Evolutionary conservation across 495 filamentous ascomycete species (phyloP), one percentile per base, ranked within the genome.

Genomic region (Aspergillus ostianus): DNA sequence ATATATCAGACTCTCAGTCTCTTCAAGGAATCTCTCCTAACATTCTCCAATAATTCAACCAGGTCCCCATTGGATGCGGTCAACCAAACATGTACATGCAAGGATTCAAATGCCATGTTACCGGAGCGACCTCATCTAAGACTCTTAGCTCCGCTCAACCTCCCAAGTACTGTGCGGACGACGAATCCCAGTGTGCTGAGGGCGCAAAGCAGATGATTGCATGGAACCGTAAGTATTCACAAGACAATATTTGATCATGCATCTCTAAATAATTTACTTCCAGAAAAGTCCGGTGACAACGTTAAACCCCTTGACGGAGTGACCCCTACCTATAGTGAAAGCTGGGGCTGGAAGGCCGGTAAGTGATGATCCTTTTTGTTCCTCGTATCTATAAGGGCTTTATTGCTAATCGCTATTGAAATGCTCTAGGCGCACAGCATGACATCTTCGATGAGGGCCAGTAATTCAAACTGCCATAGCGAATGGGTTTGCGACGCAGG

Each of bases 181-280:
- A 79, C 46, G 53, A 57, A 13, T 70, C 62, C 18, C 75, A 77
- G 36, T 85, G 83, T 58, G 71, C 80, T 15, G 60, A 67, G 21
- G 82, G 83, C 2, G 75, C 82, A 2, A 84, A 85, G 70, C 82
- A 84, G 61, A 83, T 83, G 74, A 75, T 81, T 47, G 79, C 73
- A 3, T 81, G 75, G 74, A 71, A 82, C 57, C 80, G 72, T 75
- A 57, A 55, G 71, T 65, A 27, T 13, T 21, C 45, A 19, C 51
- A 41, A 4, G 3, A 9, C 52, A 55, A 18, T 8, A 15, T 47
- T 32, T 3, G 23, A 51, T 19, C 15, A 51, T 19, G 0, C n/a
- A n/a, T n/a, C 47, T 29, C 47, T 51, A 30, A 58, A 26, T 26
- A 7, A 36, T 45, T 51, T 57, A 21, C 12, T 48, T 10, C 58